Percentiles rank a stretch among this genome's conserved stretches.
Conservation (phyloP, 1,284 basidiomycete genomes). For the Hymenochaete sp. region DNA sequence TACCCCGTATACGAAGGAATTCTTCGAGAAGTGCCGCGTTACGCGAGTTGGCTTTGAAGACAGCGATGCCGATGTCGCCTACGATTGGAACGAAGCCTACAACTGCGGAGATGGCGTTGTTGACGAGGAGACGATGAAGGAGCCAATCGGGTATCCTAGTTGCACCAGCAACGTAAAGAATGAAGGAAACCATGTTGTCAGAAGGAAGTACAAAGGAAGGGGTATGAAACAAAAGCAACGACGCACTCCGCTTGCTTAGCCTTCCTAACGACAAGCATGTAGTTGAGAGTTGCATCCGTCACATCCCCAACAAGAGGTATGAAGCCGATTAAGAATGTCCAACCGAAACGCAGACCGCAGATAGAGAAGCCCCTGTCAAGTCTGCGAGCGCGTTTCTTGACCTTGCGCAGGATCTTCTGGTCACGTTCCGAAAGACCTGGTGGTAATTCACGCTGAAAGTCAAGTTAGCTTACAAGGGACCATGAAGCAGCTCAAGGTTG, state of each 20-base stretch:
- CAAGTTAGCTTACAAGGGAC: neutral
- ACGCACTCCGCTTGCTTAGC: constrained; percentile 58
- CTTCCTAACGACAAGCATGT: constrained; percentile 71
- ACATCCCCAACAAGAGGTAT: constrained; percentile 67
- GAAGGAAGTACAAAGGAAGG: neutral
- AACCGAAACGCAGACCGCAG: constrained; percentile 83
- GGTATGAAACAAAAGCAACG: neutral
- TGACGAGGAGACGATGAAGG: constrained; percentile 64
- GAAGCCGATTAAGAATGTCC: constrained; percentile 76
- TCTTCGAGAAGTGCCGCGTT: constrained; percentile 75
- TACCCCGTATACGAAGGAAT: constrained; percentile 58
- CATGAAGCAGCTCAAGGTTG: neutral
- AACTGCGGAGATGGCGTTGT: constrained; percentile 66
- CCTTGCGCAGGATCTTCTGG: constrained; percentile 64
- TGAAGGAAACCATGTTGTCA: neutral
- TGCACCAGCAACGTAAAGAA: too few species aligned
- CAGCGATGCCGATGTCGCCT: constrained; percentile 70
- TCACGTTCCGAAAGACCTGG: constrained; percentile 75
- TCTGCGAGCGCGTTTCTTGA: constrained; percentile 77
- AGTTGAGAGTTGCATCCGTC: constrained; percentile 60
- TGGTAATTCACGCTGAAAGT: constrained; percentile 57
- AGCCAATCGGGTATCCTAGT: constrained; percentile 62
- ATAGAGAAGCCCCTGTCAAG: constrained; percentile 87
- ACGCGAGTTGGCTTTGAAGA: constrained; percentile 83
- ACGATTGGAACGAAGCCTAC: constrained; percentile 73